These are phyloP conservation scores for Podaxis carcinomalis DNA, from an alignment of 768 basidiomycete genomes.

Conservation along the genomic window DNA sequence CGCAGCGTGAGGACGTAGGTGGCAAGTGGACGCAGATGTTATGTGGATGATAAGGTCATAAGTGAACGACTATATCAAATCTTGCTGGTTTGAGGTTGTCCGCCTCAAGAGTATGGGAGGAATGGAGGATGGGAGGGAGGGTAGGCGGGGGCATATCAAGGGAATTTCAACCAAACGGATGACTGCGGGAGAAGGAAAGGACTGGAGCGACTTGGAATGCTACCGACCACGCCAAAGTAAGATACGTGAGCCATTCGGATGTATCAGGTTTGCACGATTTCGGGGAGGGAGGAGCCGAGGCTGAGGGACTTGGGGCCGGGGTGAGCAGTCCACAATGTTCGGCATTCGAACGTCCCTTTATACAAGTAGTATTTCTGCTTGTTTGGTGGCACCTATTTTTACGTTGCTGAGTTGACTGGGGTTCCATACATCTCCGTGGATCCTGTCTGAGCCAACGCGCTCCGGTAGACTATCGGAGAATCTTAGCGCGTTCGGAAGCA, in stretches of 20 bases:
- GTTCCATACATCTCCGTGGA: not conserved
- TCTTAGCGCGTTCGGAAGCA: not conserved
- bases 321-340: not conserved
- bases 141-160: not conserved
- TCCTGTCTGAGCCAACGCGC: not conserved
- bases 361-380: slow-evolving; percentile 5
- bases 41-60: not conserved
- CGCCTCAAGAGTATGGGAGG: not conserved
- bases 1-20: too few species aligned
- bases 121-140: not conserved
- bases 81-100: not conserved
- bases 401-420: not conserved
- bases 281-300: not conserved
- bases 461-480: not conserved
- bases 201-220: not conserved
- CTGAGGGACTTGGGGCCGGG: not conserved
- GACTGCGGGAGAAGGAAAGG: not conserved
- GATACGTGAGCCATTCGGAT: not conserved
- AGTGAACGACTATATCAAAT: not conserved
- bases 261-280: not conserved
- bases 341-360: not conserved
- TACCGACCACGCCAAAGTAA: not conserved
- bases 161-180: not conserved
- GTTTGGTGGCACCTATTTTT: slow-evolving; percentile 8
- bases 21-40: not conserved